Conservation (phyloP, 1,139 yeast species). For the Blastobotrys ciferrii region DNA sequence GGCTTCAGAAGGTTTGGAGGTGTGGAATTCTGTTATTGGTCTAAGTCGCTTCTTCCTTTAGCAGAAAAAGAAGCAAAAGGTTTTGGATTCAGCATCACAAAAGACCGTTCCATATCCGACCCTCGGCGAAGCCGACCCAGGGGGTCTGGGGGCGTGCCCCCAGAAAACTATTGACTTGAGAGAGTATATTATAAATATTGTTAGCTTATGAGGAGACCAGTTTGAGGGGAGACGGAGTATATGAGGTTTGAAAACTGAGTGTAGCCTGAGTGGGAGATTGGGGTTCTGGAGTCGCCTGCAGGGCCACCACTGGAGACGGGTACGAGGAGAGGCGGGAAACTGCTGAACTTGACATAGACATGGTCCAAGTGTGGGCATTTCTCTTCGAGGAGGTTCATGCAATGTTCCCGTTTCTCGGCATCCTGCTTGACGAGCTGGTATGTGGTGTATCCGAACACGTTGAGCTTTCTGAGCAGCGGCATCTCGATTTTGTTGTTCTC, state of each 20-base stretch:
- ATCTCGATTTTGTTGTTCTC: background rate
- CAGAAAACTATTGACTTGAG: no score
- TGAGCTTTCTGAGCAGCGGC: background rate
- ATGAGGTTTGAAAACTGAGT: background rate
- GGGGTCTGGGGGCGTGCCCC: no score
- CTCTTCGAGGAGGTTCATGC: constrained; percentile 1
- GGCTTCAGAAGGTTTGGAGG: no score
- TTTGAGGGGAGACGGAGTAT: constrained; percentile 1
- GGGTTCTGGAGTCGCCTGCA: background rate
- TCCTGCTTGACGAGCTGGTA: constrained; percentile 1
- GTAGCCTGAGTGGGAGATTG: background rate
- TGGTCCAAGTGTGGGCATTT: constrained; percentile 1
- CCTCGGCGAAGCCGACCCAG: no score
- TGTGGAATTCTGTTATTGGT: no score
- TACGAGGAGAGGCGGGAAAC: background rate
- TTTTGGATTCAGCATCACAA: no score
- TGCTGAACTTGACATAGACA: constrained; percentile 2
- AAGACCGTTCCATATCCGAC: no score
- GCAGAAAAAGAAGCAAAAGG: no score
- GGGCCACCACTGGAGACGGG: constrained; percentile 4
- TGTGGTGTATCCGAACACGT: background rate
- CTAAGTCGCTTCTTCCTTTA: no score
- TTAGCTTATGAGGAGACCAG: background rate
- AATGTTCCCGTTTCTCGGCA: constrained; percentile 4
- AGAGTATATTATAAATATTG: no score